Evolutionary conservation across 441 rosid genomes (phyloP).

Genomic region (Melastoma candidum): DNA sequence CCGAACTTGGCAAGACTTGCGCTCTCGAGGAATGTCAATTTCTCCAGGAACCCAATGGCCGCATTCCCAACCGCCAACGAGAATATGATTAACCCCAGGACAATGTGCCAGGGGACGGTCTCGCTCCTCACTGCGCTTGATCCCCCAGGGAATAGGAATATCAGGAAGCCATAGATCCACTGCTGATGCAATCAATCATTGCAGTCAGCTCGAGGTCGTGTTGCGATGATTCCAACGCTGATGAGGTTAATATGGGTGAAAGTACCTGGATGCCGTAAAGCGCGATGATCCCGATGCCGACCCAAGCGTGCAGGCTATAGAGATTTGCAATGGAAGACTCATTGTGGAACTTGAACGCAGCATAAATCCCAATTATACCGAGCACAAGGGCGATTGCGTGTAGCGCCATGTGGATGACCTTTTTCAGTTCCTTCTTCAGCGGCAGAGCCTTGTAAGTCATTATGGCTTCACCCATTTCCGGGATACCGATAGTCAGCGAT

Average conservation of each 20-base stretch:
- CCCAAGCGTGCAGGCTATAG: slow-evolving; percentile 93
- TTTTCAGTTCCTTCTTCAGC: slow-evolving; percentile 60
- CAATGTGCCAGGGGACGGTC: slow-evolving; percentile 79
- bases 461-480: slow-evolving; percentile 42
- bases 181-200: slow-evolving; percentile 19
- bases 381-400: slow-evolving; percentile 71
- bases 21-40: slow-evolving; percentile 77
- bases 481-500: too few species aligned
- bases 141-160: slow-evolving; percentile 80
- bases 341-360: slow-evolving; percentile 84
- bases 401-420: slow-evolving; percentile 63
- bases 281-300: slow-evolving; percentile 60
- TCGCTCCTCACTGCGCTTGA: slow-evolving; percentile 27
- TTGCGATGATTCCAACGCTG: too few species aligned
- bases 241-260: not conserved
- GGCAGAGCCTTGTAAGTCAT: slow-evolving; percentile 69
- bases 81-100: slow-evolving; percentile 52
- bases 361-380: slow-evolving; percentile 55
- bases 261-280: slow-evolving; percentile 82
- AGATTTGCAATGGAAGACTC: slow-evolving; percentile 70
- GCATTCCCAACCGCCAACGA: slow-evolving; percentile 57
- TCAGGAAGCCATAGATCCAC: slow-evolving; percentile 77
- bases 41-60: slow-evolving; percentile 65
- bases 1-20: slow-evolving; percentile 63
- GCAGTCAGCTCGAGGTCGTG: not conserved